Evolutionary conservation across 768 basidiomycete species (phyloP), one percentile per base, ranked within the genome.

Genomic region (Suillus brevipes): DNA sequence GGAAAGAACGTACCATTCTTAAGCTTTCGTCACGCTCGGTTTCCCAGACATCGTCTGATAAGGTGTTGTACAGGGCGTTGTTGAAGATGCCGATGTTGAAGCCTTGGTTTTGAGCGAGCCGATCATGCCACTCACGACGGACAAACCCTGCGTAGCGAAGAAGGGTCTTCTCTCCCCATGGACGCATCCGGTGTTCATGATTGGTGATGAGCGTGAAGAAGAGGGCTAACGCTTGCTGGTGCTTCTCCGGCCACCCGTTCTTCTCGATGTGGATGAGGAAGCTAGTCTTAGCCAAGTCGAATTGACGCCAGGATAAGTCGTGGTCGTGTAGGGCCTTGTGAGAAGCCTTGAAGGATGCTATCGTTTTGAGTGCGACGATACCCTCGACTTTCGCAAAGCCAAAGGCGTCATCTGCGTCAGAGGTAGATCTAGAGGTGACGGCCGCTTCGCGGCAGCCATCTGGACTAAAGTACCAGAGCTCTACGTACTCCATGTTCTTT

Each of bases 281-380:
- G 12, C 18, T 42, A 4, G 63, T 67, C 13, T 69, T 70, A 0
- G 66, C 75, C 1, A 69, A 40, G 0, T 68, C 38, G n/a, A 75
- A 68, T 5, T 76, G 68, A 0, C n/a, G 20, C 63, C 72, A 71
- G 3, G 67, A n/a, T 16, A 76, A 67, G 2, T 72, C 57, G 2
- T 68, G 63, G 64, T 75, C 71, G 0, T n/a, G 45, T 0, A 66
- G 6, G 16, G 42, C 42, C 18, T 43, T 43, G 6, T 43, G 16
- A 7, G 42, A 43, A 18, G 42, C 42, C 18, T 43, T 43, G 18
- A 43, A 43, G 42, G 42, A 43, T n/a, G n/a, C n/a, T n/a, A n/a
- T n/a, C n/a, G n/a, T n/a, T n/a, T n/a, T n/a, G n/a, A n/a, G n/a
- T n/a, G n/a, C n/a, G n/a, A n/a, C n/a, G n/a, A n/a, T n/a, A n/a